These are phyloP conservation scores for Talaromyces nanjingensis DNA, from an alignment of 495 filamentous ascomycete genomes.

Conservation along the genomic window DNA sequence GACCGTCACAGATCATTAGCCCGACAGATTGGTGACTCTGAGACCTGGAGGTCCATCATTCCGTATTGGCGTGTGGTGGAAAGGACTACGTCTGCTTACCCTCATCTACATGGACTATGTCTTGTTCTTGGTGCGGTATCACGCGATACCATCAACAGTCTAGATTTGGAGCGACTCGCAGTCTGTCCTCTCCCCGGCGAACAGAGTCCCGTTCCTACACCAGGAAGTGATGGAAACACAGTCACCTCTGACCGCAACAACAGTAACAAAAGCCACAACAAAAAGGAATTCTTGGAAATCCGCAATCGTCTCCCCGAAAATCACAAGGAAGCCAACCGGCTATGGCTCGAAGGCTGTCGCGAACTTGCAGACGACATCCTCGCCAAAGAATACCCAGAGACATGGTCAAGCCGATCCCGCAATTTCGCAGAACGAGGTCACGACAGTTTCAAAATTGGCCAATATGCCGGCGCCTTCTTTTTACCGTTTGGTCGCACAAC, in stretches of 20 bases:
- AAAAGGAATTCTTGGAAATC: slow-evolving; percentile 31
- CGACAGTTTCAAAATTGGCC: slow-evolving; percentile 23
- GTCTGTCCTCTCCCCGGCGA: slow-evolving; percentile 32
- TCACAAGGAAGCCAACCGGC: slow-evolving; percentile 32
- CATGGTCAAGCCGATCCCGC: slow-evolving; percentile 36
- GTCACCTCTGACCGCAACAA: slow-evolving; percentile 15
- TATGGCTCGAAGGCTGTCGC: slow-evolving; percentile 40
- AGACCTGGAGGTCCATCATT: slow-evolving; percentile 43
- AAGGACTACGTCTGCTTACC: slow-evolving; percentile 29
- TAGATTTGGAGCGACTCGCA: slow-evolving; percentile 41
- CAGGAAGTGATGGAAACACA: slow-evolving; percentile 30
- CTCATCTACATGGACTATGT: slow-evolving; percentile 34
- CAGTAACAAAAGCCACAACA: slow-evolving; percentile 28
- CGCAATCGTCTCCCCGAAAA: slow-evolving; percentile 33
- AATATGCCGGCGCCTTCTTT: slow-evolving; percentile 37
- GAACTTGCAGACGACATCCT: slow-evolving; percentile 38
- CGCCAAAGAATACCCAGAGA: slow-evolving; percentile 34
- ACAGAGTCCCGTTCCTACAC: slow-evolving; percentile 30
- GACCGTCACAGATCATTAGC: slow-evolving; percentile 31
- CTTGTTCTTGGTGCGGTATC: slow-evolving; percentile 41
- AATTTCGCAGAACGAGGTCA: slow-evolving; percentile 31
- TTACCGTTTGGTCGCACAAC: slow-evolving; percentile 35
- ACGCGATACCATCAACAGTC: slow-evolving; percentile 36
- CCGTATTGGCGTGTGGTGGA: slow-evolving; percentile 39
- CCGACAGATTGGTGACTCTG: slow-evolving; percentile 32